phyloP scores from a whole-genome alignment of 2,329 filamentous ascomycete genomes.

The Septoria petroselini region DNA sequence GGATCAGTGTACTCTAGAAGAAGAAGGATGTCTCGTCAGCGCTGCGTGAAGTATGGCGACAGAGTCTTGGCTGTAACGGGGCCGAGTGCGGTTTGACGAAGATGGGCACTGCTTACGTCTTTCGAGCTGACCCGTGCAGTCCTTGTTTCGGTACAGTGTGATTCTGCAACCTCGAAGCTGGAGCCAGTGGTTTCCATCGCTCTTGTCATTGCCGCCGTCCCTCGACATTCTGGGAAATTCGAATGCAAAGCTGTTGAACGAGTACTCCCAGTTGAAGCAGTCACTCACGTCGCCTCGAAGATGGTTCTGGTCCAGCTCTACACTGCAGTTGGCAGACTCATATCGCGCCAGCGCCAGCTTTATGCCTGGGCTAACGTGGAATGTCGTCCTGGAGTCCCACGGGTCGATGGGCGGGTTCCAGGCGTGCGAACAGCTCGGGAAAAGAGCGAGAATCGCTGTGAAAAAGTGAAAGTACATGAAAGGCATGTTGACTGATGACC shows the following conservation, averaged over 20 bases:
- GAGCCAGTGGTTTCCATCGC: too few relatives aligned
- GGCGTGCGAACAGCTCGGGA: background rate
- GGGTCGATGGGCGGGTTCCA: constrained; percentile 7
- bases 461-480: background rate
- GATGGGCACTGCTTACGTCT: constrained; percentile 1
- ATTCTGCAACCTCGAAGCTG: background rate
- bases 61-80: too few relatives aligned
- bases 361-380: background rate
- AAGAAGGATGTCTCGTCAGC: background rate
- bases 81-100: background rate
- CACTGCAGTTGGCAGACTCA: background rate
- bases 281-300: background rate
- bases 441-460: background rate
- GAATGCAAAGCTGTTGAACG: constrained; percentile 3
- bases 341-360: constrained; percentile 7
- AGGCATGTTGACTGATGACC: too few relatives aligned
- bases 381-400: background rate
- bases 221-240: background rate
- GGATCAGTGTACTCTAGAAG: background rate
- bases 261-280: constrained; percentile 1
- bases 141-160: background rate
- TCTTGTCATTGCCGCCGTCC: too few relatives aligned
- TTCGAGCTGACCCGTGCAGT: constrained; percentile 2
- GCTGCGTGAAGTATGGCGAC: too few relatives aligned
- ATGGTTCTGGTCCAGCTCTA: constrained; percentile 3